A percentile compares a stretch with the other conserved stretches of the same genome.
Conservation (phyloP, 805 yeast species). For the Barnettozyma sucrosica region DNA sequence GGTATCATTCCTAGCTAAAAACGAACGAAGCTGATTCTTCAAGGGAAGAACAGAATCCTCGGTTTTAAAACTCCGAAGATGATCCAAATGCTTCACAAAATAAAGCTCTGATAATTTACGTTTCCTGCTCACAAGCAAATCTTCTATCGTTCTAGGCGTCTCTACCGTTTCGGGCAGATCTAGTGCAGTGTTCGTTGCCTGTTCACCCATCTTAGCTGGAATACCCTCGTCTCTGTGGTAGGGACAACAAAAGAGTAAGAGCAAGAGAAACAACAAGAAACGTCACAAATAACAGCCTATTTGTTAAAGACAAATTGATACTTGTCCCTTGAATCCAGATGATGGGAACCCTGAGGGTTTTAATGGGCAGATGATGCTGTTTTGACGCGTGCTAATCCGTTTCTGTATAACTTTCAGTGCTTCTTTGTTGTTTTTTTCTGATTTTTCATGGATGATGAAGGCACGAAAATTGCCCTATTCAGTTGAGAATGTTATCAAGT, state of each 20-base stretch:
- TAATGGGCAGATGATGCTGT: neutral
- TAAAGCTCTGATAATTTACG: conserved; percentile 57
- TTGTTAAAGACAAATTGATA: neutral
- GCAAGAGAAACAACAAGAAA: neutral
- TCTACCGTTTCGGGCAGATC: neutral
- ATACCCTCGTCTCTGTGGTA: neutral
- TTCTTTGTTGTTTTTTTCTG: conserved; percentile 1
- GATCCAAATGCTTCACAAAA: conserved; percentile 49
- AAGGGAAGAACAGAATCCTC: conserved; percentile 31
- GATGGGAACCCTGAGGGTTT: neutral
- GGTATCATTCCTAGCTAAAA: conserved; percentile 47
- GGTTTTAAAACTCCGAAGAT: conserved; percentile 36
- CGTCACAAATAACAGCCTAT: neutral
- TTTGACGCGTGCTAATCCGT: neutral
- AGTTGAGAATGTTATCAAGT: too few relatives aligned
- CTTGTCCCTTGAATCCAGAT: neutral
- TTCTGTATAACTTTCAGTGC: neutral
- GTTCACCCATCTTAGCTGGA: neutral
- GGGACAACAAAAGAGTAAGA: neutral
- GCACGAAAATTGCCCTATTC: neutral
- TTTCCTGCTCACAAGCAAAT: conserved; percentile 45
- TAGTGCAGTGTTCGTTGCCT: neutral
- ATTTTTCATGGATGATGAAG: neutral
- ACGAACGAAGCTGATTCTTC: conserved; percentile 37
- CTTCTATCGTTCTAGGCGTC: conserved; percentile 9